A percentile compares a stretch with the other conserved stretches of the same genome.
These are phyloP conservation scores for Aspergillus versicolor DNA, from an alignment of 2,329 filamentous ascomycete genomes.

Conservation along the genomic window DNA sequence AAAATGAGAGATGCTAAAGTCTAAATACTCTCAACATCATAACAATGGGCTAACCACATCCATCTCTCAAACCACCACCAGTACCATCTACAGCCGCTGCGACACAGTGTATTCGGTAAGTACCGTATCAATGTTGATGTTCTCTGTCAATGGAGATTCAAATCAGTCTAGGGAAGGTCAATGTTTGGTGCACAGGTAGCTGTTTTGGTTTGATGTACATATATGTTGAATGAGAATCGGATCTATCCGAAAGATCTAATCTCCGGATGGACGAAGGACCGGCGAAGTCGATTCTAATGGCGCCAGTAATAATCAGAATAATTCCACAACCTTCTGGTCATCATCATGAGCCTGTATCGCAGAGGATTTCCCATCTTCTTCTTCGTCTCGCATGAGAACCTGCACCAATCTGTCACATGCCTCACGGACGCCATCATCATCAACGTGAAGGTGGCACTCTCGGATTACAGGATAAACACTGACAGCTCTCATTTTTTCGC, in stretches of 20 bases:
- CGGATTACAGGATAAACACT: slow-evolving; percentile 88
- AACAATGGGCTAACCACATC: too few species aligned
- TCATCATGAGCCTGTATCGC: slow-evolving; percentile 41
- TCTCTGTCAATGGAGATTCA: too few species aligned
- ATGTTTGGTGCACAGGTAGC: too few species aligned
- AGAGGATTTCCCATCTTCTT: slow-evolving; percentile 50
- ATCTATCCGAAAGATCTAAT: background rate
- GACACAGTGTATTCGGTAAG: too few species aligned
- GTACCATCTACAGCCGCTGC: too few species aligned
- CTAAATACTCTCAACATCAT: too few species aligned
- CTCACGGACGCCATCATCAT: slow-evolving; percentile 77
- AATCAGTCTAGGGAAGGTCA: too few species aligned
- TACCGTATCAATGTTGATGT: too few species aligned
- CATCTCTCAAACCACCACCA: too few species aligned
- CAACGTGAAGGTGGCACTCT: slow-evolving; percentile 76
- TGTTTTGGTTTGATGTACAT: too few species aligned
- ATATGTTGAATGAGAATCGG: too few species aligned
- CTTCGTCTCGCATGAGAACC: slow-evolving; percentile 79
- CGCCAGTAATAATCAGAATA: slow-evolving; percentile 39
- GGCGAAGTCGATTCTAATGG: background rate
- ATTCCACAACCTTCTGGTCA: slow-evolving; percentile 46
- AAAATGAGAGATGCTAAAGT: too few species aligned
- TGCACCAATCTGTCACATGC: slow-evolving; percentile 88
- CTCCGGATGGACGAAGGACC: background rate
- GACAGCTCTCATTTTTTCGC: slow-evolving; percentile 70